Percentiles rank a stretch among this genome's conserved stretches.
Conservation (phyloP, 2,329 filamentous ascomycete species). For the Massarina eburnea region DNA sequence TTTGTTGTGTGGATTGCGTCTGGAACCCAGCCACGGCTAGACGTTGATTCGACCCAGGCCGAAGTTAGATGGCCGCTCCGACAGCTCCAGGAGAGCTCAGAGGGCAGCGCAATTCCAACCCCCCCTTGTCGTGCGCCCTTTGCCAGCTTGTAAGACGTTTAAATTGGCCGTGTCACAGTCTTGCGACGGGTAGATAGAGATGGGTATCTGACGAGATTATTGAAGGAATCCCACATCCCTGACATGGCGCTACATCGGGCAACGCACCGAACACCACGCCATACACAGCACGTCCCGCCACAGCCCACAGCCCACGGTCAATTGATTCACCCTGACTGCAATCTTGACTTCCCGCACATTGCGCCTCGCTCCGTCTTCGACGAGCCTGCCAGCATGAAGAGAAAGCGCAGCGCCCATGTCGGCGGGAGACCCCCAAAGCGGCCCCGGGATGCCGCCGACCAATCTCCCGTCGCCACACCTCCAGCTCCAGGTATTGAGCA, state of each 20-base stretch:
- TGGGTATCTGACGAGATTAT: slow-evolving; percentile 8
- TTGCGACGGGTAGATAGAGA: slow-evolving; percentile 12
- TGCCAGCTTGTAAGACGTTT: neutral
- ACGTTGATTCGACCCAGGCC: slow-evolving; percentile 4
- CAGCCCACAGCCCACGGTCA: neutral
- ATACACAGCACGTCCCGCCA: slow-evolving; percentile 7
- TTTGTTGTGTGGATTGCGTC: slow-evolving; percentile 1
- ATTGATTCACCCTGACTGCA: neutral
- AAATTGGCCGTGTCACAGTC: slow-evolving; percentile 17
- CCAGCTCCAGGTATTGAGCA: slow-evolving; percentile 49
- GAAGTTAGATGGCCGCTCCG: neutral
- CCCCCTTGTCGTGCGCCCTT: slow-evolving; percentile 8
- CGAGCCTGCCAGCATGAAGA: slow-evolving; percentile 31
- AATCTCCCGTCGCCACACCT: slow-evolving; percentile 37
- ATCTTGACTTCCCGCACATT: slow-evolving; percentile 1
- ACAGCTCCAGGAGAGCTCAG: too few relatives aligned
- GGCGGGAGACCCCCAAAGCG: slow-evolving; percentile 25
- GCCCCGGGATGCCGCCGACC: slow-evolving; percentile 22
- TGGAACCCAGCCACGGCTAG: slow-evolving; percentile 5
- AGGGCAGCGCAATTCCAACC: neutral
- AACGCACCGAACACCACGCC: slow-evolving; percentile 15
- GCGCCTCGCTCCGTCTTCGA: slow-evolving; percentile 8
- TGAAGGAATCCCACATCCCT: slow-evolving; percentile 16
- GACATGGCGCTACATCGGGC: slow-evolving; percentile 12
- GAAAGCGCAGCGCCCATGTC: slow-evolving; percentile 27